Evolutionary conservation across 192 early-diverging fungal genomes (phyloP), one percentile per base, ranked within the genome.

Genomic region (Gaertneriomyces sp.): DNA sequence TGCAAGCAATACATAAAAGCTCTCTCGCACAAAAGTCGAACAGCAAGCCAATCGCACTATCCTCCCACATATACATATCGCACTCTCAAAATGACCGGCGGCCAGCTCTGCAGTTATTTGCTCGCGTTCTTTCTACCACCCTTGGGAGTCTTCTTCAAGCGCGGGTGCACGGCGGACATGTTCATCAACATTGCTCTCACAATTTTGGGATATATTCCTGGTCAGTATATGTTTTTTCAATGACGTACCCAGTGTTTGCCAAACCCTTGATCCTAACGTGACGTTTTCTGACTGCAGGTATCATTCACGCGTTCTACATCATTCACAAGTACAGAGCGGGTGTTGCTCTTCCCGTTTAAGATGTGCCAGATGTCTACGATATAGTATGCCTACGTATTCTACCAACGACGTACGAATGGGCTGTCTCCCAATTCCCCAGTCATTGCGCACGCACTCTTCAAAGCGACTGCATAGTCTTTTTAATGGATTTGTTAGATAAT

Each of bases 121-220:
- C 49, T 71, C 58, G 69, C 69, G 7, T 71, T 71, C 60, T 71
- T 71, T 72, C 68, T 89, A 12, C 87, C 87, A 11, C 87, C 87
- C 42, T 61, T 88, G 3, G 84, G 81, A 19, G 88, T 87, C 25
- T 76, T 84, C 49, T 69, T 90, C 51, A 85, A 85, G 68, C 74
- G 69, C 33, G 88, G 86, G 42, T 82, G 76, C 70, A 62, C 63
- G 11, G 42, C 20, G 25, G 88, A 88, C 52, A 66, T 90, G 9
- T 63, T 81, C 25, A 87, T 92, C 63, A 90, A 90, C 76, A 78
- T 91, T 60, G 41, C 72, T 11, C 76, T 92, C 71, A 90, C 89
- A 0, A 69, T 91, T 41, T 88, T 88, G 1, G 90, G 88, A 65
- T 79, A 88, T 51, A 71, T 87, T 39, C 87, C 87, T 54, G 82